A percentile compares a stretch with the other conserved stretches of the same genome.
phyloP scores from a whole-genome alignment of 306 rosid species.

The Mimosa pudica region DNA sequence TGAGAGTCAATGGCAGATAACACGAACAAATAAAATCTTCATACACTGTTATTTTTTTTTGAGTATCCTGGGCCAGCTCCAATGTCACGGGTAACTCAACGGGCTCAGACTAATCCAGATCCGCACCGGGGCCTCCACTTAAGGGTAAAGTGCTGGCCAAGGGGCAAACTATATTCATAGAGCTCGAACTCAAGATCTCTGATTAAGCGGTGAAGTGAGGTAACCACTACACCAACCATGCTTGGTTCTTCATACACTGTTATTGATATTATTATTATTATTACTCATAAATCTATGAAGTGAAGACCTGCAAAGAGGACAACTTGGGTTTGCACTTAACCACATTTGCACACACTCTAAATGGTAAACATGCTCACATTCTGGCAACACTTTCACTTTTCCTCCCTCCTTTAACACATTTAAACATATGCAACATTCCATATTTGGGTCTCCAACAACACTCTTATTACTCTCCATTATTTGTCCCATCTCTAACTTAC shows the following conservation, averaged over 20 bases:
- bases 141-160: too few species aligned
- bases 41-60: too few species aligned
- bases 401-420: conserved; percentile 41
- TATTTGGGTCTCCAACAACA: background rate
- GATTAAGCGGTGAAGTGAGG: too few species aligned
- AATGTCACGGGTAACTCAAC: too few species aligned
- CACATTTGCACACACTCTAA: conserved; percentile 51
- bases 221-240: too few species aligned
- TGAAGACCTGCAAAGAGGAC: conserved; percentile 60
- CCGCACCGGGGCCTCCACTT: too few species aligned
- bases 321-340: conserved; percentile 42
- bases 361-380: conserved; percentile 49
- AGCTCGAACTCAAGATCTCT: too few species aligned
- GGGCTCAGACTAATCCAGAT: too few species aligned
- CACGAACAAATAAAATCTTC: background rate
- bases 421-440: conserved; percentile 56
- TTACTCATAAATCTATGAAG: background rate
- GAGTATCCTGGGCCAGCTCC: too few species aligned
- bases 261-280: background rate
- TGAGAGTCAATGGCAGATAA: background rate
- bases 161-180: too few species aligned
- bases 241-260: background rate
- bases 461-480: background rate
- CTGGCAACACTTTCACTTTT: conserved; percentile 40
- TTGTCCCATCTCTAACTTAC: conserved; percentile 4